Base-by-base conservation (phyloP, 1,139 yeast genomes). In the Cylindricascospora bacillispora region DNA sequence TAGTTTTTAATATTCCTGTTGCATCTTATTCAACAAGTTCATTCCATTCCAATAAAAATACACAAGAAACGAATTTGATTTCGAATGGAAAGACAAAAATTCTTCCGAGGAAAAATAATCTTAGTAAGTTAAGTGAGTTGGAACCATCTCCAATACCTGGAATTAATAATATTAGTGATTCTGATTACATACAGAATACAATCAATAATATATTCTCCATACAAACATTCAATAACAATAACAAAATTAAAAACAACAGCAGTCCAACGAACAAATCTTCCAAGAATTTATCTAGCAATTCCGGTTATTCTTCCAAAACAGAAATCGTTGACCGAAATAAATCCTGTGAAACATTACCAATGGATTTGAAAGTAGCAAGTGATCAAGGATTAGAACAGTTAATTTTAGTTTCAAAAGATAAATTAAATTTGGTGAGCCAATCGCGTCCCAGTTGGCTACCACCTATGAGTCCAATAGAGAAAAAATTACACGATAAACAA, bases 361-460 rank as follows among this genome's bases (percentile, higher is more conserved):
- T 45, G 24, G 45, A 49, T 7, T 40, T 54, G 22, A 52, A 49
- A 29, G 45, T 46, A 23, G 57, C 60, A 2, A 50, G 58, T 22
- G 46, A 39, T 13, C 39, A 47, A 17, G 62, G 65, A 1, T 40
- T 66, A 28, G 75, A 69, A 32, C 73, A 70, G 40, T 41, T 63
- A 33, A 50, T 49, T 28, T 43, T 69, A 22, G 59, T 67, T 2
- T 67, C 73, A 0, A 55, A 47, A 18, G 67, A 63, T 37, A 65
- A 63, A 40, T 33, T 60, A 29, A 52, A 59, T 27, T 40, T 47
- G 24, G 41, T 59, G n/a, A 47, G 66, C 15, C 59, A 58, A 5
- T 60, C 70, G 0, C 54, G 73, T 30, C 73, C 73, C 2, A 53
- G 60, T 25, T 64, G 70, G 65, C 43, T 65, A 17, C 73, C 73